Percentiles rank a stretch among this genome's conserved stretches.
Conservation (phyloP, 768 basidiomycete species). For the Pulveroboletus sp. region DNA sequence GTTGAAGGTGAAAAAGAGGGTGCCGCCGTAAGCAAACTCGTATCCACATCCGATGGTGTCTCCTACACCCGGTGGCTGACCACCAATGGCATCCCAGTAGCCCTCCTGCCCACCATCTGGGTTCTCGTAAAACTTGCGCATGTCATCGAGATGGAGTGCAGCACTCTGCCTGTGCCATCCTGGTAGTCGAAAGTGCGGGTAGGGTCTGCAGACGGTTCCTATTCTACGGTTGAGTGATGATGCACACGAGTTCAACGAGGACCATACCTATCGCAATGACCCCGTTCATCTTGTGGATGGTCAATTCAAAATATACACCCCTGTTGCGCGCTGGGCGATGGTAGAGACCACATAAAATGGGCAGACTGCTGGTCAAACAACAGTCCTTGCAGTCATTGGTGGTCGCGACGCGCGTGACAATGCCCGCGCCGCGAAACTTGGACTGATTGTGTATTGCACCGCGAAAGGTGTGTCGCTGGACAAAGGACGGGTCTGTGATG, state of each 20-base stretch:
- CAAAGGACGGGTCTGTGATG: constrained; percentile 7
- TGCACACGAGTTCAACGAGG: too few relatives aligned
- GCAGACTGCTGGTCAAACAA: constrained; percentile 58
- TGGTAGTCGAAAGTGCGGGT: constrained; percentile 63
- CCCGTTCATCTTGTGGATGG: constrained; percentile 54
- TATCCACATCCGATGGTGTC: constrained; percentile 66
- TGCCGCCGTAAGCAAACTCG: constrained; percentile 45
- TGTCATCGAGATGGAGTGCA: constrained; percentile 66
- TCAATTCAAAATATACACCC: constrained; percentile 65
- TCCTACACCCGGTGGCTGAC: constrained; percentile 36
- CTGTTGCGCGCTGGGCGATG: constrained; percentile 40
- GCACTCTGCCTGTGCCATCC: constrained; percentile 71
- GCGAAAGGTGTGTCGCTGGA: constrained; percentile 32
- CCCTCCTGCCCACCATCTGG: constrained; percentile 57
- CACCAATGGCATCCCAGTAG: constrained; percentile 27
- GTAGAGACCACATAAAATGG: constrained; percentile 59
- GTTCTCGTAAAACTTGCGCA: constrained; percentile 73
- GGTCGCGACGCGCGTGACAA: constrained; percentile 43
- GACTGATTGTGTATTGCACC: constrained; percentile 40
- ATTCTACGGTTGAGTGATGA: neutral
- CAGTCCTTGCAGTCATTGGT: constrained; percentile 41
- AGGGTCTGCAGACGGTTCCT: constrained; percentile 67
- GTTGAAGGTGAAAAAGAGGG: constrained; percentile 66
- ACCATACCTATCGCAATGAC: constrained; percentile 53
- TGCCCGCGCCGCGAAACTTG: constrained; percentile 23